Conservation (phyloP, 352 stramenopile genomes). For the Pythium dissimile region DNA sequence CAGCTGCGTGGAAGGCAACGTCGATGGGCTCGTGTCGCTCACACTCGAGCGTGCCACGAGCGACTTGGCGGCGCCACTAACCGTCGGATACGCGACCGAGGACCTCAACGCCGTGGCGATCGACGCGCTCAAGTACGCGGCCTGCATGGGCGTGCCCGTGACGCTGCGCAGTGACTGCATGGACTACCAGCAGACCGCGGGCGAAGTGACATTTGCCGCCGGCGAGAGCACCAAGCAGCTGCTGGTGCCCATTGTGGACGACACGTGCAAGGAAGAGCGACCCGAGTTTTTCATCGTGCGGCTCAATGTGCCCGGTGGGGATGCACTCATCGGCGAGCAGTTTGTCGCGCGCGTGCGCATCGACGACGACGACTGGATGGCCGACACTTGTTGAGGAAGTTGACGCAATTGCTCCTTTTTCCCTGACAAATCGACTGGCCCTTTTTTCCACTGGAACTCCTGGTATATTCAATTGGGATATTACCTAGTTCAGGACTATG, state of each 20-base stretch:
- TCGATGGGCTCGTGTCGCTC: slow-evolving; percentile 51
- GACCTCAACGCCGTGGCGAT: slow-evolving; percentile 60
- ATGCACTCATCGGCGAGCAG: slow-evolving; percentile 85
- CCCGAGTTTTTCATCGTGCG: slow-evolving; percentile 91
- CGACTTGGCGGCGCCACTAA: slow-evolving; percentile 50
- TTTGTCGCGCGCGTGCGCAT: slow-evolving; percentile 89
- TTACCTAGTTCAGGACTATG: too few species aligned
- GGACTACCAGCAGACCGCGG: slow-evolving; percentile 75
- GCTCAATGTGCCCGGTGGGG: slow-evolving; percentile 89
- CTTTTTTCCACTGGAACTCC: slow-evolving; percentile 27
- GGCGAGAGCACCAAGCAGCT: slow-evolving; percentile 87
- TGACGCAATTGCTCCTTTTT: neutral
- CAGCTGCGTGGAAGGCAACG: slow-evolving; percentile 58
- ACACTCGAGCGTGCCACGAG: slow-evolving; percentile 38
- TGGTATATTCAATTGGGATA: neutral
- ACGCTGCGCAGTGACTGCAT: slow-evolving; percentile 57
- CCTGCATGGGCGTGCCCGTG: slow-evolving; percentile 52
- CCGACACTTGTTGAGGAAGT: slow-evolving; percentile 39
- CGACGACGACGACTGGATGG: slow-evolving; percentile 90
- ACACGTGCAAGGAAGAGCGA: slow-evolving; percentile 87
- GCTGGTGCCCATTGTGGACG: slow-evolving; percentile 91
- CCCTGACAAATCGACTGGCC: slow-evolving; percentile 40
- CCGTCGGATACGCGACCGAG: slow-evolving; percentile 70
- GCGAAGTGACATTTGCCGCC: slow-evolving; percentile 87
- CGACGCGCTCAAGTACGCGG: slow-evolving; percentile 50